Conservation (phyloP, 2,329 filamentous ascomycete species). For the Fusarium sp. region DNA sequence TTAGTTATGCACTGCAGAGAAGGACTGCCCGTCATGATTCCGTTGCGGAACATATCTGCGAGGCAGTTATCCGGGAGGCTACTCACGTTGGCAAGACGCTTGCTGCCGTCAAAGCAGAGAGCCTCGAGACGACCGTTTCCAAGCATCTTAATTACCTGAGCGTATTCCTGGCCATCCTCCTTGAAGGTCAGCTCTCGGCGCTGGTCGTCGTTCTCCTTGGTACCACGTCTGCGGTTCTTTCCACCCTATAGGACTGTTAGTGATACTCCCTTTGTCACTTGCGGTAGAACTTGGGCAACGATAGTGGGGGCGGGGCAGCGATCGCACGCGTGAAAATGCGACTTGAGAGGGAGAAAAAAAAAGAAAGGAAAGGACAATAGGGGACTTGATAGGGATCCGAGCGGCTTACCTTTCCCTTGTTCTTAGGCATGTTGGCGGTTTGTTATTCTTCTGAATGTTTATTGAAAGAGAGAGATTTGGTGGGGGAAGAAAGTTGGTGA, state of each 20-base stretch:
- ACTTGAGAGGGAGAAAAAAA: not conserved
- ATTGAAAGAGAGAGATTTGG: slow-evolving; percentile 10
- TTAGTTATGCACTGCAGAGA: slow-evolving; percentile 64
- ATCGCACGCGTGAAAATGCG: slow-evolving; percentile 28
- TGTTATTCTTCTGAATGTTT: slow-evolving; percentile 10
- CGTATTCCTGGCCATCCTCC: slow-evolving; percentile 86
- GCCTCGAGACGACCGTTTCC: slow-evolving; percentile 95
- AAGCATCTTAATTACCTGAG: slow-evolving; percentile 82
- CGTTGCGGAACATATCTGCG: slow-evolving; percentile 1
- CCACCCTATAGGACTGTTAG: slow-evolving; percentile 74
- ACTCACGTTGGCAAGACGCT: slow-evolving; percentile 56
- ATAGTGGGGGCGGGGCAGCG: slow-evolving; percentile 48
- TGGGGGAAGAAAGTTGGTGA: slow-evolving; percentile 29
- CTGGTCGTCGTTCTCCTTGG: slow-evolving; percentile 99
- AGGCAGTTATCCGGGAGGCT: not conserved
- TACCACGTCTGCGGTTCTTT: slow-evolving; percentile 98
- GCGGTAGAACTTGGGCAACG: slow-evolving; percentile 29
- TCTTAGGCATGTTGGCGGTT: slow-evolving; percentile 85
- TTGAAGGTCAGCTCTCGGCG: slow-evolving; percentile 99
- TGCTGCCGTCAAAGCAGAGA: slow-evolving; percentile 87
- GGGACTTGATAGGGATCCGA: not conserved
- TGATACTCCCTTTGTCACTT: slow-evolving; percentile 8
- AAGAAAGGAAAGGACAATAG: not conserved
- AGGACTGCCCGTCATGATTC: not conserved
- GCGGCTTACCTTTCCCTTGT: slow-evolving; percentile 92